Conservation (phyloP, 345 rosid species). For the Eutrema japonicum region DNA sequence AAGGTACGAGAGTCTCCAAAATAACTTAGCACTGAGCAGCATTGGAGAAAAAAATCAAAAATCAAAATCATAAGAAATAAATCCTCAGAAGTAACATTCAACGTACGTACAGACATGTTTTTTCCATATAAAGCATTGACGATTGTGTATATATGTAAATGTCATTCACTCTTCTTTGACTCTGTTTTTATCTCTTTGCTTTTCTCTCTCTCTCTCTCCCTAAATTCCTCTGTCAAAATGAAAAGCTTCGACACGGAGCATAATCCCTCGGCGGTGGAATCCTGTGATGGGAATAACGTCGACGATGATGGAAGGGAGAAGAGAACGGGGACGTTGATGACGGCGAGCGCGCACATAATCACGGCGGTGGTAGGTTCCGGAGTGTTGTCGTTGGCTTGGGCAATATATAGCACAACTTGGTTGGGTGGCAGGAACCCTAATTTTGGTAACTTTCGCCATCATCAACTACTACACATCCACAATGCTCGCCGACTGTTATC, state of each 20-base stretch:
- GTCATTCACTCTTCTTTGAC: conserved; percentile 2
- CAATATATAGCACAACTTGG: conserved; percentile 88
- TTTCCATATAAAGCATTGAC: neutral
- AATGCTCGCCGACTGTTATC: conserved; percentile 71
- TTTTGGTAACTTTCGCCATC: conserved; percentile 62
- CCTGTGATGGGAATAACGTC: conserved; percentile 43
- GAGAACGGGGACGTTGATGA: conserved; percentile 56
- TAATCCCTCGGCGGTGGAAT: conserved; percentile 8
- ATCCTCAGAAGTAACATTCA: too few species aligned
- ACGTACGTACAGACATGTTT: too few species aligned
- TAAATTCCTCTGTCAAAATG: conserved; percentile 1
- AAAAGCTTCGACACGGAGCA: neutral
- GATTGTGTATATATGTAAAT: neutral
- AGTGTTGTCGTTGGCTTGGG: conserved; percentile 86
- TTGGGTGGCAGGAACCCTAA: conserved; percentile 71
- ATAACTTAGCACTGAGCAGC: too few species aligned
- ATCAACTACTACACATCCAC: conserved; percentile 79
- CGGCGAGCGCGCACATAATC: conserved; percentile 77
- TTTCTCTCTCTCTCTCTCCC: conserved; percentile 1
- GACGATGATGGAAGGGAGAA: conserved; percentile 76
- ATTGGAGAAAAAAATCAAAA: too few species aligned
- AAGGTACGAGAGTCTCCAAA: too few species aligned
- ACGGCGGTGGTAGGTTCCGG: conserved; percentile 97
- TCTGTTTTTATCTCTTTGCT: conserved; percentile 9
- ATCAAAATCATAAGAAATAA: too few species aligned